Conservation (phyloP, 805 yeast species). For the Saccharomycopsis guyanensis region DNA sequence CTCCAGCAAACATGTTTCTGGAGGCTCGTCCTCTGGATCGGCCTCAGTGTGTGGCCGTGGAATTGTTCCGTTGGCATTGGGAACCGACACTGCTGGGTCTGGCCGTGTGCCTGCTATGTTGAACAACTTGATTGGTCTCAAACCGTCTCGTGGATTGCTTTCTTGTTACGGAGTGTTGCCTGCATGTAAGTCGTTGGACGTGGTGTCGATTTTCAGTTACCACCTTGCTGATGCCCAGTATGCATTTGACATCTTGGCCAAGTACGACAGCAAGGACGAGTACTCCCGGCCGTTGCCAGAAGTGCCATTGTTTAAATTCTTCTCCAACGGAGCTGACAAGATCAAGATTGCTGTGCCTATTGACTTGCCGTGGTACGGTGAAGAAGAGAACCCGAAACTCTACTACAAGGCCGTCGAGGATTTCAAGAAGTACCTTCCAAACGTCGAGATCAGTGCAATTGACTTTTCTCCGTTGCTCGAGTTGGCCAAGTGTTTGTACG, state of each 20-base stretch:
- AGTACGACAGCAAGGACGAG: constrained; percentile 65
- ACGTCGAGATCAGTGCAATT: constrained; percentile 41
- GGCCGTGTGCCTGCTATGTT: constrained; percentile 96
- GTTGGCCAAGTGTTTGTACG: constrained; percentile 82
- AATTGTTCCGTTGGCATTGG: constrained; percentile 78
- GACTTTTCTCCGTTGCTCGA: constrained; percentile 74
- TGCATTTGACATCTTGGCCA: constrained; percentile 62
- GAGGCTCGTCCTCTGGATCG: constrained; percentile 97
- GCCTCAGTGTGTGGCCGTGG: constrained; percentile 88
- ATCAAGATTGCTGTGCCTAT: constrained; percentile 64
- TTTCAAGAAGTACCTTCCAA: constrained; percentile 48
- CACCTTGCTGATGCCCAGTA: constrained; percentile 78
- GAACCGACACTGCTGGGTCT: constrained; percentile 97
- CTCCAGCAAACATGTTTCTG: constrained; percentile 70
- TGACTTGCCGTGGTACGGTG: constrained; percentile 72
- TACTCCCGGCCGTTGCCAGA: constrained; percentile 72
- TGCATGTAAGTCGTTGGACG: constrained; percentile 90
- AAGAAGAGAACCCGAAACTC: constrained; percentile 64
- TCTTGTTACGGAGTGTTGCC: constrained; percentile 93
- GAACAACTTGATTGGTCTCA: constrained; percentile 85
- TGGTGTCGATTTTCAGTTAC: constrained; percentile 79
- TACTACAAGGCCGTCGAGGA: constrained; percentile 54
- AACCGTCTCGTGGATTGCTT: constrained; percentile 85
- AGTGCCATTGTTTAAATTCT: constrained; percentile 54
- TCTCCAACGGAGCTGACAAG: constrained; percentile 36